Evolutionary conservation across 352 stramenopile genomes (phyloP).

Genomic region (Hyaloperonospora brassicae): DNA sequence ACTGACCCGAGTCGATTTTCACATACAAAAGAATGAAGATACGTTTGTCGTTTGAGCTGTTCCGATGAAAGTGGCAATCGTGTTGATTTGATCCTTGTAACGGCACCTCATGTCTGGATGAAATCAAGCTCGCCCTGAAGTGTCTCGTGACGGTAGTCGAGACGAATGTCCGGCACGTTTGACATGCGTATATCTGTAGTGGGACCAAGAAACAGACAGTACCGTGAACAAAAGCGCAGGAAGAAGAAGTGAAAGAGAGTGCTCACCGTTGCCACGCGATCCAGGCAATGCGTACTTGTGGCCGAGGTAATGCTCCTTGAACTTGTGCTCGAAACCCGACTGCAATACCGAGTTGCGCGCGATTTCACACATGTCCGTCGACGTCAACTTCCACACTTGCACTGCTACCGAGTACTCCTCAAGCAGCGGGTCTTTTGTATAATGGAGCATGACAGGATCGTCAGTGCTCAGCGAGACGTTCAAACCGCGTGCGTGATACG

Average conservation of each 20-base stretch:
- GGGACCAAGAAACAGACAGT: constrained; percentile 1
- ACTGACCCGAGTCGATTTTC: too few species aligned
- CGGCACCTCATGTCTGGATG: constrained; percentile 45
- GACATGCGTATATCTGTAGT: constrained; percentile 88
- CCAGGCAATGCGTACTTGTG: constrained; percentile 81
- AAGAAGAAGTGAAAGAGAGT: neutral
- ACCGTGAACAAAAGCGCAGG: neutral
- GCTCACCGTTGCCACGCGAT: constrained; percentile 68
- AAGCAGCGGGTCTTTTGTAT: constrained; percentile 96
- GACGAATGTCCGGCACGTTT: constrained; percentile 90
- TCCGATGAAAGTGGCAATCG: neutral
- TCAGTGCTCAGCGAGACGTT: constrained; percentile 98
- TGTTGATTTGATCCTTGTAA: constrained; percentile 8
- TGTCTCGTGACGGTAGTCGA: constrained; percentile 87
- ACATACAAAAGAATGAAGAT: too few species aligned
- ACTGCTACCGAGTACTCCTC: constrained; percentile 93
- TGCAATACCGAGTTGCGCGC: constrained; percentile 97
- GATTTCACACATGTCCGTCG: constrained; percentile 98
- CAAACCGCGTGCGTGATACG: constrained; percentile 92
- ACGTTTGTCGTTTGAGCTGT: neutral
- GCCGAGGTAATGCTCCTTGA: constrained; percentile 96
- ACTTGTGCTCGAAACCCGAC: constrained; percentile 95
- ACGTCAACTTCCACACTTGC: constrained; percentile 92
- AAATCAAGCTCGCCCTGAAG: constrained; percentile 64
- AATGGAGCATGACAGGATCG: constrained; percentile 97